Conservation (phyloP, 1,284 basidiomycete genomes). For the Austroboletus niveus region DNA sequence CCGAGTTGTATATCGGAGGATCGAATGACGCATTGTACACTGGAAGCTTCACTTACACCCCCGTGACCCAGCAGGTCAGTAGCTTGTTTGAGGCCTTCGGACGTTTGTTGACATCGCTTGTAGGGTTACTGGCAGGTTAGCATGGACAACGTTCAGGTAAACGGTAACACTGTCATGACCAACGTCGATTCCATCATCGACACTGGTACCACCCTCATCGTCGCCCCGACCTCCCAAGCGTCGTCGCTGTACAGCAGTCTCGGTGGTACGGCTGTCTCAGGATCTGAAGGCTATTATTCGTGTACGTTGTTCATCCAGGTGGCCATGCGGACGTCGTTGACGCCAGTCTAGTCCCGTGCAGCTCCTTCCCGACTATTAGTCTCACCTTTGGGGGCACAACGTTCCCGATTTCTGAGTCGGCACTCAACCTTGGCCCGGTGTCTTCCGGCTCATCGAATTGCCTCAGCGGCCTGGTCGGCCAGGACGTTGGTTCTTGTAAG, state of each 20-base stretch:
- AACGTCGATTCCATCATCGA: slow-evolving; percentile 38
- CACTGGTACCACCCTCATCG: slow-evolving; percentile 50
- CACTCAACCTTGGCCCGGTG: slow-evolving; percentile 14
- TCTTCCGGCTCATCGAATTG: slow-evolving; percentile 11
- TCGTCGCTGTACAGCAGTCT: slow-evolving; percentile 1
- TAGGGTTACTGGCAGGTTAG: slow-evolving; percentile 45
- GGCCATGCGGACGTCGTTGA: background rate
- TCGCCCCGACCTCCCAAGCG: slow-evolving; percentile 21
- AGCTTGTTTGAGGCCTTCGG: background rate
- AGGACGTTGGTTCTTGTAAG: slow-evolving; percentile 2
- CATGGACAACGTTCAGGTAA: slow-evolving; percentile 33
- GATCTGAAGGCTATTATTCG: slow-evolving; percentile 6
- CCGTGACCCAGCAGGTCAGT: slow-evolving; percentile 32
- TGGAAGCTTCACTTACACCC: slow-evolving; percentile 14
- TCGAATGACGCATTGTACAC: slow-evolving; percentile 12
- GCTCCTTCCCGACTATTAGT: slow-evolving; percentile 10
- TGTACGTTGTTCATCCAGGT: background rate
- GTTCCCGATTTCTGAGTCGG: slow-evolving; percentile 6
- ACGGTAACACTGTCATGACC: slow-evolving; percentile 16
- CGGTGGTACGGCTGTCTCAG: slow-evolving; percentile 4
- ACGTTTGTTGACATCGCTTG: background rate
- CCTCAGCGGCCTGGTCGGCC: slow-evolving; percentile 7
- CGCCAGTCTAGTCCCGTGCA: slow-evolving; percentile 11
- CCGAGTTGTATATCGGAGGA: slow-evolving; percentile 42
- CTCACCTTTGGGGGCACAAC: slow-evolving; percentile 8